These are phyloP conservation scores for Tetratostichococcus sp. DNA, from an alignment of 139 green algal species.

Conservation along the genomic window DNA sequence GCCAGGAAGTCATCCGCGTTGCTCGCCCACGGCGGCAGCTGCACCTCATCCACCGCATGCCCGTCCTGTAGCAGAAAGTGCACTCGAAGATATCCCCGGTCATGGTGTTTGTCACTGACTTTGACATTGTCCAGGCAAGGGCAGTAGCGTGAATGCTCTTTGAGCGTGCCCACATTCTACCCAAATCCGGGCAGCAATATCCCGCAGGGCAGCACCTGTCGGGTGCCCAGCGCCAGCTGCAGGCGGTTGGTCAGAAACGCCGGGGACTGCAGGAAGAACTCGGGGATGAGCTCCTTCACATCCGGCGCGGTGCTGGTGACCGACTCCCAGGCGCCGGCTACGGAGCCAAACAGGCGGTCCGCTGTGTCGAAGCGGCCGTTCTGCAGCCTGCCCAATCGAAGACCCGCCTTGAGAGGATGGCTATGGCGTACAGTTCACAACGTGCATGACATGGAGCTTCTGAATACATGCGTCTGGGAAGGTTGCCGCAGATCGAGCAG, in stretches of 20 bases:
- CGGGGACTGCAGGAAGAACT: slow-evolving; percentile 70
- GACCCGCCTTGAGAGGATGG: too few species aligned
- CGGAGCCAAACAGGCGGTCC: slow-evolving; percentile 82
- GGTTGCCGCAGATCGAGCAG: too few species aligned
- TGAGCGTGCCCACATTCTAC: too few species aligned
- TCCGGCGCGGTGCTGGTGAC: slow-evolving; percentile 74
- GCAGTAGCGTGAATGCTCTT: too few species aligned
- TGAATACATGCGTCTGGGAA: too few species aligned
- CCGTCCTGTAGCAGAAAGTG: neutral
- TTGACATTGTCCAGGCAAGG: too few species aligned
- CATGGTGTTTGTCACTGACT: too few species aligned
- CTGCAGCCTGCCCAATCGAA: slow-evolving; percentile 65
- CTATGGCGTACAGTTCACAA: too few species aligned
- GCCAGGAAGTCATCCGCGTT: slow-evolving; percentile 35
- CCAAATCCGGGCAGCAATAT: too few species aligned
- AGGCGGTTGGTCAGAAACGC: slow-evolving; percentile 79
- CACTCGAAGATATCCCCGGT: too few species aligned
- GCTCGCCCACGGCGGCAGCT: slow-evolving; percentile 67
- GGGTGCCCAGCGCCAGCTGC: slow-evolving; percentile 65
- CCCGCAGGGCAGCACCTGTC: slow-evolving; percentile 47
- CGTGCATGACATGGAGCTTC: too few species aligned
- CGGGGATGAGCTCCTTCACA: slow-evolving; percentile 97
- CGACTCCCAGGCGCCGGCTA: slow-evolving; percentile 79
- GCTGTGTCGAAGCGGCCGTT: slow-evolving; percentile 89
- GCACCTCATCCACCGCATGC: slow-evolving; percentile 49